Conservation (phyloP, 2,329 filamentous ascomycete genomes). For the Ilyonectria destructans region DNA sequence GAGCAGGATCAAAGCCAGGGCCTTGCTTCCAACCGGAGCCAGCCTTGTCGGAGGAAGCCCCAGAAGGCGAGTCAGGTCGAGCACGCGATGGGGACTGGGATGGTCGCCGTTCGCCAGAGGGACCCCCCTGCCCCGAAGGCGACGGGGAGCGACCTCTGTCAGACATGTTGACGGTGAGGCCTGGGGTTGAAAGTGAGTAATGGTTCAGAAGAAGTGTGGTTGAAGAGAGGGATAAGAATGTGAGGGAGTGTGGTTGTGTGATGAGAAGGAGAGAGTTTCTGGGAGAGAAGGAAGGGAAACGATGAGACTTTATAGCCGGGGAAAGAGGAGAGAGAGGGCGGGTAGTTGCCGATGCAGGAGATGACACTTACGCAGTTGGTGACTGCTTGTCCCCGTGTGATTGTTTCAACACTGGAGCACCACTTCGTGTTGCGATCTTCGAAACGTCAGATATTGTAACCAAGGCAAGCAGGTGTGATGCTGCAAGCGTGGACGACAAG, state of each 20-base stretch:
- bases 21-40: slow-evolving; percentile 47
- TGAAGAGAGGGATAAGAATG: slow-evolving; percentile 5
- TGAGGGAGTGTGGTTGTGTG: slow-evolving; percentile 5
- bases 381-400: slow-evolving; percentile 1
- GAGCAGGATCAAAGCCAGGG: slow-evolving; percentile 64
- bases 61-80: slow-evolving; percentile 35
- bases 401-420: slow-evolving; percentile 10
- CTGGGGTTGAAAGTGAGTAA: slow-evolving; percentile 23
- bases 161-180: slow-evolving; percentile 50
- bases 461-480: slow-evolving; percentile 9
- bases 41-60: slow-evolving; percentile 37
- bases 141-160: slow-evolving; percentile 52
- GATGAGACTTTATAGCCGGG: slow-evolving; percentile 19
- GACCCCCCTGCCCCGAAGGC: slow-evolving; percentile 36
- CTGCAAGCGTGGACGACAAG: slow-evolving; percentile 5
- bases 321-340: slow-evolving; percentile 7
- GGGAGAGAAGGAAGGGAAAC: slow-evolving; percentile 6
- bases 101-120: slow-evolving; percentile 37
- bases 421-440: background rate
- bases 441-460: slow-evolving; percentile 20
- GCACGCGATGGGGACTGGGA: slow-evolving; percentile 39
- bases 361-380: slow-evolving; percentile 31
- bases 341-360: background rate
- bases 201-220: background rate
- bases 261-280: background rate